phyloP scores from a whole-genome alignment of 2,329 filamentous ascomycete species.

The Simplicillium sp. region DNA sequence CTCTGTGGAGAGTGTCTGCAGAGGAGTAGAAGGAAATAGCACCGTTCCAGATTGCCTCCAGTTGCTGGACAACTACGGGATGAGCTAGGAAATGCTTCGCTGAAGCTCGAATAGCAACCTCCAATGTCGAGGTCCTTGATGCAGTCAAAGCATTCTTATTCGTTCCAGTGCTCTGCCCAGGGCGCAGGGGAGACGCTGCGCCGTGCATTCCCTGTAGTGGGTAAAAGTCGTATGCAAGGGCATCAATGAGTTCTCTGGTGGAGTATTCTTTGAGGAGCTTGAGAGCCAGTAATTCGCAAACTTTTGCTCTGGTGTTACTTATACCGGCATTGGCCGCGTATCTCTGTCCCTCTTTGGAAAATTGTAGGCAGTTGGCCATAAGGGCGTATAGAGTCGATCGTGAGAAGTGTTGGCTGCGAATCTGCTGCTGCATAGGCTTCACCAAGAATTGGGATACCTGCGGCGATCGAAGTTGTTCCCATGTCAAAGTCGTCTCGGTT shows the following conservation, averaged over 20 bases:
- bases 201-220: constrained; percentile 72
- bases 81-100: constrained; percentile 90
- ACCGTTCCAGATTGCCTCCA: constrained; percentile 96
- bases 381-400: constrained; percentile 81
- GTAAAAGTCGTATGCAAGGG: constrained; percentile 89
- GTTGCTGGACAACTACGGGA: constrained; percentile 81
- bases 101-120: constrained; percentile 86
- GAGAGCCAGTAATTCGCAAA: constrained; percentile 85
- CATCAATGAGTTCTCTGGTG: constrained; percentile 85
- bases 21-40: constrained; percentile 90
- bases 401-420: constrained; percentile 73
- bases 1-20: constrained; percentile 74
- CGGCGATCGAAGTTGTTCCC: constrained; percentile 92
- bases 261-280: constrained; percentile 83
- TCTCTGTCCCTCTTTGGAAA: constrained; percentile 74
- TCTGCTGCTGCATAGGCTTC: constrained; percentile 90
- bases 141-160: constrained; percentile 43
- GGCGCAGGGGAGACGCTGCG: constrained; percentile 23
- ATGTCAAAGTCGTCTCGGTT: constrained; percentile 85
- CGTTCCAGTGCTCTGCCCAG: constrained; percentile 23
- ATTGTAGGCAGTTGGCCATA: constrained; percentile 90
- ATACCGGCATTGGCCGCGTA: constrained; percentile 78
- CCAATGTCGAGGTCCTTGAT: constrained; percentile 78
- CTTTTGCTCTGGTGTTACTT: constrained; percentile 73
- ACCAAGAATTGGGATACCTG: constrained; percentile 93